Base-by-base conservation (phyloP, 495 filamentous ascomycete species). In the Astrothelium macrocarpum region DNA sequence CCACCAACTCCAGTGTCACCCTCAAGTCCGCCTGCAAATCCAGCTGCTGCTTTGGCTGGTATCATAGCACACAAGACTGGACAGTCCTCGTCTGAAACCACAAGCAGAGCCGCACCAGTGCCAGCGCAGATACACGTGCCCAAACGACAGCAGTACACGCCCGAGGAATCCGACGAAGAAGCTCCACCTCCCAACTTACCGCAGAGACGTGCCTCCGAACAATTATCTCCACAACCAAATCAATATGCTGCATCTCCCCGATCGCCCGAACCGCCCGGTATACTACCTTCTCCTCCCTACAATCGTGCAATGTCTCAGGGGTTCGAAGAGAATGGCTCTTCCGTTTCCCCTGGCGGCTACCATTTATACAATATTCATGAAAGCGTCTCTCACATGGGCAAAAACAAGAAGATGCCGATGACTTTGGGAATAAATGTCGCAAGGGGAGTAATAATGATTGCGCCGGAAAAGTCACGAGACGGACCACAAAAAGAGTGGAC, bases 361-460 rank as follows among this genome's bases (percentile, higher is more conserved):
- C 90, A 92, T 70, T 80, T 97, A 70, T 97, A 96, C 75, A 95
- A 93, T 70, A 89, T 99, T 74, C 93, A 90, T 74, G 95, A 99
- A 74, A 95, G 96, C 85, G 85, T 95, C 1, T 91, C 91, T 32
- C 84, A 90, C 18, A 90, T 95, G 85, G 91, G 91, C 62, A 95
- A 93, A 78, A 88, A 89, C 71, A 96, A 96, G 80, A 99, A 99
- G 78, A 90, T 96, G 82, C 91, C 95, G 2, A 96, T 91, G 43
- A 95, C 90, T 18, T 74, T 99, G 59, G 94, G 94, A 11, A 84
- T 99, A 68, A 96, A 97, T 70, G 75, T 90, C 56, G 85, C 84
- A 28, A 94, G 90, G 0, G 91, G 91, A 43, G 83, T 87, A 12
- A 92, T 99, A 63, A 87, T 96, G 77, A 90, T 99, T 59, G 85